phyloP scores from a whole-genome alignment of 331 rosid species.

The Rhamnella rubrinervis region DNA sequence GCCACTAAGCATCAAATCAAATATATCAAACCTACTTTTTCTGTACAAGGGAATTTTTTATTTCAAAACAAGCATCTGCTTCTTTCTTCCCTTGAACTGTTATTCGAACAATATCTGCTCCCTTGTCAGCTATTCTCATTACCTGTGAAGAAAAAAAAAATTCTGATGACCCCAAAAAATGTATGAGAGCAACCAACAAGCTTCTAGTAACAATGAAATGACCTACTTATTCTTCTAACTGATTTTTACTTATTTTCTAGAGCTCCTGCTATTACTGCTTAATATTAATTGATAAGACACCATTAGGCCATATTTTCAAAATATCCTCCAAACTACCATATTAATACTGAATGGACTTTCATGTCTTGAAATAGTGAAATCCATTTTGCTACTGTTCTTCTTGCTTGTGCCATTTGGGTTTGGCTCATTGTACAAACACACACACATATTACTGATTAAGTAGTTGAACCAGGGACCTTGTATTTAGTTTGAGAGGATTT shows the following conservation, averaged over 20 bases:
- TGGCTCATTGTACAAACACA: too few species aligned
- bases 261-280: not conserved
- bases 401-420: too few species aligned
- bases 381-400: too few species aligned
- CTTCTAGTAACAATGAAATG: not conserved
- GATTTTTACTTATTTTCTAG: not conserved
- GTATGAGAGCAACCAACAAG: not conserved
- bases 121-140: slow-evolving; percentile 89
- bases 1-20: not conserved
- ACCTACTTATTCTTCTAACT: not conserved
- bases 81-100: slow-evolving; percentile 98
- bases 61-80: slow-evolving; percentile 98
- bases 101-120: slow-evolving; percentile 92
- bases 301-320: not conserved
- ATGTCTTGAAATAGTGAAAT: too few species aligned
- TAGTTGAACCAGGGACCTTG: too few species aligned
- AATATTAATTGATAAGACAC: not conserved
- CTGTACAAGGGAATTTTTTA: slow-evolving; percentile 91
- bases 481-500: too few species aligned
- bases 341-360: too few species aligned
- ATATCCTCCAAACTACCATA: too few species aligned
- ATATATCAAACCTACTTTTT: slow-evolving; percentile 62
- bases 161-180: slow-evolving; percentile 8
- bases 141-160: slow-evolving; percentile 51
- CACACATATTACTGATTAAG: too few species aligned